Percentiles rank a stretch among this genome's conserved stretches.
phyloP scores from a whole-genome alignment of 495 filamentous ascomycete species.

The Penicillium atrosanguineum region DNA sequence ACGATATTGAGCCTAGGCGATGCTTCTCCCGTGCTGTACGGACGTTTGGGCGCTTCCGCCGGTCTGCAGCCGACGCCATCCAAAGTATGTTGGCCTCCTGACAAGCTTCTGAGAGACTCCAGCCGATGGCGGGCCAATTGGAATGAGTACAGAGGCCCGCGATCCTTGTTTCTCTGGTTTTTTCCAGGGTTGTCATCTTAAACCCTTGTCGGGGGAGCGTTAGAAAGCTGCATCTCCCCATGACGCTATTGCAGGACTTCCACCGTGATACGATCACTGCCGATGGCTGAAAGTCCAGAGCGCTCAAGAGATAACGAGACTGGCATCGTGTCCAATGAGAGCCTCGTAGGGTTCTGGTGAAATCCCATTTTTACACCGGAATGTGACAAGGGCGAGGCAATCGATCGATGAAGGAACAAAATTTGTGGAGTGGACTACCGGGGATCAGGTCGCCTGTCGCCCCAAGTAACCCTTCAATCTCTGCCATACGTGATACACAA shows the following conservation, averaged over 20 bases:
- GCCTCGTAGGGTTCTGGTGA: not conserved
- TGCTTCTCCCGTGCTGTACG: not conserved
- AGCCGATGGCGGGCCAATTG: not conserved
- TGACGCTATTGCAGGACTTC: slow-evolving; percentile 9
- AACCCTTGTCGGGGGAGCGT: not conserved
- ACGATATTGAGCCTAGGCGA: not conserved
- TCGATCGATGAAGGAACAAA: not conserved
- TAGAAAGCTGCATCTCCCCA: not conserved
- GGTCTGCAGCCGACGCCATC: slow-evolving; percentile 17
- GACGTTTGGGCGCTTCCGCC: slow-evolving; percentile 4
- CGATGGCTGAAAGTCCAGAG: slow-evolving; percentile 10
- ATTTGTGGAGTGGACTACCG: slow-evolving; percentile 11
- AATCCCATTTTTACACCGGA: not conserved
- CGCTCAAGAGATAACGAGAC: slow-evolving; percentile 15
- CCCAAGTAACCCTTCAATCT: slow-evolving; percentile 20
- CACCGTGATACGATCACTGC: slow-evolving; percentile 9
- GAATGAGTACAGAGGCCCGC: not conserved
- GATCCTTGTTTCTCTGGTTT: slow-evolving; percentile 4
- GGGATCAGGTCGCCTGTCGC: slow-evolving; percentile 12
- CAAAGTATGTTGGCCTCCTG: slow-evolving; percentile 17
- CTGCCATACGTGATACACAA: slow-evolving; percentile 23
- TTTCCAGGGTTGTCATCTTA: not conserved
- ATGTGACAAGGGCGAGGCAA: not conserved
- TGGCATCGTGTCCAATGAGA: slow-evolving; percentile 6
- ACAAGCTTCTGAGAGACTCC: not conserved